These are phyloP conservation scores for Aphanomyces cochlioides DNA, from an alignment of 352 stramenopile species.

Conservation along the genomic window DNA sequence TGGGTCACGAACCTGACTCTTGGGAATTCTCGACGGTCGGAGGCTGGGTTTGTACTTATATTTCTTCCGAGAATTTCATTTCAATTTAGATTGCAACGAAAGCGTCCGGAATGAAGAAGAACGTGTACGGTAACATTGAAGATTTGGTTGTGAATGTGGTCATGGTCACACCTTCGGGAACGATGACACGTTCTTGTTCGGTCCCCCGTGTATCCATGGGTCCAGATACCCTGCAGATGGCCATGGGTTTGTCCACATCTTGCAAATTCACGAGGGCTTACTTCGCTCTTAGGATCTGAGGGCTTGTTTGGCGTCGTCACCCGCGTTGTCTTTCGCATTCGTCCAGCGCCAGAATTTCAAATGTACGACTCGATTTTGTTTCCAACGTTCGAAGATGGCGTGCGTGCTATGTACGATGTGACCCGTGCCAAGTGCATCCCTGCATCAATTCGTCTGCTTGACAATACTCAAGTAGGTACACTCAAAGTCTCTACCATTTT, in stretches of 20 bases:
- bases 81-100: slow-evolving; percentile 68
- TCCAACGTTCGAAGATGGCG: slow-evolving; percentile 67
- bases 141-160: slow-evolving; percentile 86
- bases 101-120: slow-evolving; percentile 94
- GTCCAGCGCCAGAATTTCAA: slow-evolving; percentile 67
- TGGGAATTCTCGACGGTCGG: slow-evolving; percentile 92
- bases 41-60: slow-evolving; percentile 54
- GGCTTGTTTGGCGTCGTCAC: slow-evolving; percentile 94
- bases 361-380: slow-evolving; percentile 92
- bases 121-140: slow-evolving; percentile 93
- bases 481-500: neutral
- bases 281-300: slow-evolving; percentile 81
- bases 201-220: slow-evolving; percentile 83
- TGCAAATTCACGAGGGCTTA: neutral
- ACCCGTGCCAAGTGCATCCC: slow-evolving; percentile 60
- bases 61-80: neutral
- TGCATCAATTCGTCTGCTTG: slow-evolving; percentile 87
- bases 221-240: slow-evolving; percentile 83
- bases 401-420: slow-evolving; percentile 80
- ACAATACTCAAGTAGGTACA: slow-evolving; percentile 80
- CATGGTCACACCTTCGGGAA: slow-evolving; percentile 62
- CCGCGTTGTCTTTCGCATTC: slow-evolving; percentile 90
- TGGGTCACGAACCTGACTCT: slow-evolving; percentile 91
- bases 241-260: slow-evolving; percentile 33
- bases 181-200: slow-evolving; percentile 47